These are phyloP conservation scores for Rhizopogon vesiculosus DNA, from an alignment of 768 basidiomycete genomes.

Conservation along the genomic window DNA sequence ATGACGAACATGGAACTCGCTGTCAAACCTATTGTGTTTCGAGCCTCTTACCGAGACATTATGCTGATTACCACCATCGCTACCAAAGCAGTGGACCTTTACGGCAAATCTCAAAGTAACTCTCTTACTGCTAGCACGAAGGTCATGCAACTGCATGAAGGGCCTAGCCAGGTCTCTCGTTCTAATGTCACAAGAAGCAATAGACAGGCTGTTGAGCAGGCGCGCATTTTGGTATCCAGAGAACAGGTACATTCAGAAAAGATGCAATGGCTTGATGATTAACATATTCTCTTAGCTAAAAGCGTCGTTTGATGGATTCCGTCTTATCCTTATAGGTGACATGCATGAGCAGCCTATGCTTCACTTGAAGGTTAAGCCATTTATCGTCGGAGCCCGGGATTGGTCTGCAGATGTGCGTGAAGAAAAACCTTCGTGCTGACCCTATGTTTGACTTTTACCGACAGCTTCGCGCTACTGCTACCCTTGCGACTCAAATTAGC, in stretches of 20 bases:
- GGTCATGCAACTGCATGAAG: not conserved
- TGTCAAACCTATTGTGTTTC: slow-evolving; percentile 79
- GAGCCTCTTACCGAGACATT: slow-evolving; percentile 95
- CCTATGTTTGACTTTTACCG: not conserved
- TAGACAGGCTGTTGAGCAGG: slow-evolving; percentile 23
- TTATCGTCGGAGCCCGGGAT: slow-evolving; percentile 78
- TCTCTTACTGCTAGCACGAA: not conserved
- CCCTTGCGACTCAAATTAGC: slow-evolving; percentile 76
- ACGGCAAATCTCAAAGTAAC: slow-evolving; percentile 37
- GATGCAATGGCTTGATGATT: not conserved
- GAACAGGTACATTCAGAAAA: slow-evolving; percentile 60
- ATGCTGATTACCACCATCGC: slow-evolving; percentile 81
- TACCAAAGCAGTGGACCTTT: slow-evolving; percentile 84
- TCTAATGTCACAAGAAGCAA: slow-evolving; percentile 9
- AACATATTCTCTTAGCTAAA: slow-evolving; percentile 52
- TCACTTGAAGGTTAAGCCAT: slow-evolving; percentile 83
- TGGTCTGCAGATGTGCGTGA: slow-evolving; percentile 84
- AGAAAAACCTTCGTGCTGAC: not conserved
- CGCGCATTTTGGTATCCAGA: slow-evolving; percentile 60
- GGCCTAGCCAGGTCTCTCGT: slow-evolving; percentile 2
- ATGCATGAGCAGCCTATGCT: slow-evolving; percentile 92
- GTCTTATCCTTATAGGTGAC: slow-evolving; percentile 91
- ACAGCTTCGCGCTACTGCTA: slow-evolving; percentile 81
- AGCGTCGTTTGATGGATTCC: slow-evolving; percentile 86
- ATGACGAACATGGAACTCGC: slow-evolving; percentile 82